phyloP scores from a whole-genome alignment of 169 alveolate species.

The Miamiensis avidus region DNA sequence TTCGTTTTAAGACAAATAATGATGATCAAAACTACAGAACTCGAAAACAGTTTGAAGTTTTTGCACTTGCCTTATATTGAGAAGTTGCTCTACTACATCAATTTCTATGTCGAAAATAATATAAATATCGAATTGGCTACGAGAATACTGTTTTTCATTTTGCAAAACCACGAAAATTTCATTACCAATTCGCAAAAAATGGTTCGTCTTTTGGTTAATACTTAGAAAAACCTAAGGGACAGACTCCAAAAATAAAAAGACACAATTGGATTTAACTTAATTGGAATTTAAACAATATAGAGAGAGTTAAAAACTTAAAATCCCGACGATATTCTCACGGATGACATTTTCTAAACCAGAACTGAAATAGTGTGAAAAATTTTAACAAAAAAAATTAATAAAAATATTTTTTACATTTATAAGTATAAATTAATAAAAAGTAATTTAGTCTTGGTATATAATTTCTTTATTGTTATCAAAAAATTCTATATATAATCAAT shows the following conservation, averaged over 20 bases:
- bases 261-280: constrained; percentile 57
- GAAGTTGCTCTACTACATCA: constrained; percentile 62
- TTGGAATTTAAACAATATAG: constrained; percentile 53
- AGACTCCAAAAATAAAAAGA: constrained; percentile 53
- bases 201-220: constrained; percentile 51
- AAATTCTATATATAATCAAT: no score
- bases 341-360: constrained; percentile 8
- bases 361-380: background rate
- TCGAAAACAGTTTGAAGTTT: constrained; percentile 70
- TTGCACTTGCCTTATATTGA: constrained; percentile 60
- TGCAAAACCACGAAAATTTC: constrained; percentile 51
- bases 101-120: constrained; percentile 66
- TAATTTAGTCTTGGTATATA: no score
- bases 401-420: no score
- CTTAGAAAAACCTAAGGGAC: constrained; percentile 49
- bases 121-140: constrained; percentile 70
- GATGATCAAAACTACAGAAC: constrained; percentile 57
- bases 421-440: no score
- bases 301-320: constrained; percentile 39
- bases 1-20: constrained; percentile 55
- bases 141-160: constrained; percentile 58
- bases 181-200: constrained; percentile 58
- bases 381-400: no score
- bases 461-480: no score
- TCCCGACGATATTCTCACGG: constrained; percentile 13